These are phyloP conservation scores for Urtica urens DNA, from an alignment of 306 rosid species.

Conservation along the genomic window DNA sequence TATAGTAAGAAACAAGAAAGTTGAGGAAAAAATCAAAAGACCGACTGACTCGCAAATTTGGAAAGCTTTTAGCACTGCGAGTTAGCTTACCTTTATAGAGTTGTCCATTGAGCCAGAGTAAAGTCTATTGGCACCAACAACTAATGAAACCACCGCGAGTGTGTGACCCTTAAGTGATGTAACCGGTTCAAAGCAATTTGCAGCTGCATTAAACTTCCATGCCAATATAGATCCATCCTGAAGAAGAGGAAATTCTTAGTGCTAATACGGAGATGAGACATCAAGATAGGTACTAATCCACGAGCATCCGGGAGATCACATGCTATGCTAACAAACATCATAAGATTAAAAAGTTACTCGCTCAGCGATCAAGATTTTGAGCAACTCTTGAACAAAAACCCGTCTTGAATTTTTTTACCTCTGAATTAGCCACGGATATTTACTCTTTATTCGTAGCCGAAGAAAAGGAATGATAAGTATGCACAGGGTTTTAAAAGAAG, in stretches of 20 bases:
- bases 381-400: no score
- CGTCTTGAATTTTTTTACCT: no score
- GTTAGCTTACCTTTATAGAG: constrained; percentile 56
- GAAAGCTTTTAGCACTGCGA: constrained; percentile 2
- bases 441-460: no score
- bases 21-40: no score
- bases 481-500: neutral
- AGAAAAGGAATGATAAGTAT: neutral
- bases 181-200: constrained; percentile 75
- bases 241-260: constrained; percentile 14
- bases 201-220: constrained; percentile 75
- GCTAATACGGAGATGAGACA: neutral
- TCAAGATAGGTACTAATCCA: neutral
- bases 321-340: neutral
- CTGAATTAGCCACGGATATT: no score
- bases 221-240: constrained; percentile 89
- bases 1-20: constrained; percentile 12
- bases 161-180: constrained; percentile 74
- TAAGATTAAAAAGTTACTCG: no score
- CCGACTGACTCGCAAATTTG: no score
- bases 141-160: constrained; percentile 75
- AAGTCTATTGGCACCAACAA: constrained; percentile 89
- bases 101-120: constrained; percentile 97
- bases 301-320: neutral
- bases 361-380: no score